Evolutionary conservation across 192 early-diverging fungal genomes (phyloP).

Genomic region (Coemansia umbellata): DNA sequence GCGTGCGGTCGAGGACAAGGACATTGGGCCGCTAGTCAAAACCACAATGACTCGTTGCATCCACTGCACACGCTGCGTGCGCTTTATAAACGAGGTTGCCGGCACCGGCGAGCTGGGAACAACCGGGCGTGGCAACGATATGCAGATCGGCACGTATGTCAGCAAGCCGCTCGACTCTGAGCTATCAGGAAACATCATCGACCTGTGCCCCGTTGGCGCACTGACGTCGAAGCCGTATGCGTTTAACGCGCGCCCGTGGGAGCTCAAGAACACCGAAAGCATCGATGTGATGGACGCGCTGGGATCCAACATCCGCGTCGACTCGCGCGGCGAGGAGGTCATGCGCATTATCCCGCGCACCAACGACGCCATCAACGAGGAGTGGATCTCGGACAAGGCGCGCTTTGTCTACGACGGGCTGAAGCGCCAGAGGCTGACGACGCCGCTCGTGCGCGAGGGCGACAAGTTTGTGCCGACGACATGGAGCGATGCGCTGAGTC

Average conservation of each 20-base stretch:
- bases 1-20: constrained; percentile 96
- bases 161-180: constrained; percentile 83
- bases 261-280: constrained; percentile 91
- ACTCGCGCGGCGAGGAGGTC: constrained; percentile 93
- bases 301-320: constrained; percentile 93
- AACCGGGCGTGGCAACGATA: constrained; percentile 91
- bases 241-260: constrained; percentile 93
- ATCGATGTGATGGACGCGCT: constrained; percentile 94
- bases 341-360: constrained; percentile 93
- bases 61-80: constrained; percentile 98
- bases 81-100: constrained; percentile 97
- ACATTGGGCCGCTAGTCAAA: constrained; percentile 92
- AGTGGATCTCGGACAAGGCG: constrained; percentile 99
- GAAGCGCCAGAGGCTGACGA: constrained; percentile 92
- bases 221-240: constrained; percentile 96
- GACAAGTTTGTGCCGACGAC: constrained; percentile 77
- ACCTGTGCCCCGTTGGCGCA: constrained; percentile 97
- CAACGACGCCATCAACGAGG: constrained; percentile 98
- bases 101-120: constrained; percentile 94
- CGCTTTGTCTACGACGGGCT: constrained; percentile 93
- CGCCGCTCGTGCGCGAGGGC: constrained; percentile 81
- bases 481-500: constrained; percentile 82
- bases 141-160: constrained; percentile 98
- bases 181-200: constrained; percentile 97
- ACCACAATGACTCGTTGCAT: constrained; percentile 99